Evolutionary conservation across 257 asterid genomes (phyloP).

Genomic region (Salvia hispanica): DNA sequence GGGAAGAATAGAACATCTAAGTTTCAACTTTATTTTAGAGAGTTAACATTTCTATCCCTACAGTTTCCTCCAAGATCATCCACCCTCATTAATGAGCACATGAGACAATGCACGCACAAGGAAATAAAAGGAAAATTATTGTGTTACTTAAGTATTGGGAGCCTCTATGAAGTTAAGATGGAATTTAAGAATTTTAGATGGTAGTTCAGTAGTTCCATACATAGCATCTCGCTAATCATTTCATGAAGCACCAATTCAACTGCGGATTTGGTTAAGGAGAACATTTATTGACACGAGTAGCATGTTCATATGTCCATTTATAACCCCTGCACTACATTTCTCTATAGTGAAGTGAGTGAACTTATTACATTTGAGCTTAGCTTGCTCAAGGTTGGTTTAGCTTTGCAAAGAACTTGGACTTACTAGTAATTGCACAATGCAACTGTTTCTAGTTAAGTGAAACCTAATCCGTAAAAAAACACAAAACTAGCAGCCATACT

Average conservation of each 20-base stretch:
- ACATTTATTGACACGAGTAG: conserved; percentile 7
- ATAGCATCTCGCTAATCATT: conserved; percentile 12
- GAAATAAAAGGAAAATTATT: not conserved
- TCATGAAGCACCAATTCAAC: conserved; percentile 3
- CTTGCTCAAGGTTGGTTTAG: conserved; percentile 1
- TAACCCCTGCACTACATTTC: not conserved
- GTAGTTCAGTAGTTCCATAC: conserved; percentile 6
- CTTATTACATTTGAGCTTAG: conserved; percentile 4
- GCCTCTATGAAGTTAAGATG: not conserved
- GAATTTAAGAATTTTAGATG: conserved; percentile 3
- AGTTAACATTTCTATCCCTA: not conserved
- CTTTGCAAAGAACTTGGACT: not conserved
- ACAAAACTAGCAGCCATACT: not conserved
- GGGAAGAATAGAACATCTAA: not conserved
- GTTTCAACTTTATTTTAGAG: not conserved
- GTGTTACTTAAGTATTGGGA: not conserved
- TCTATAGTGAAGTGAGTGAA: not conserved
- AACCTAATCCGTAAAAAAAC: no score
- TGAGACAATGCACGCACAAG: not conserved
- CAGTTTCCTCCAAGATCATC: not conserved
- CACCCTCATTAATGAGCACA: not conserved
- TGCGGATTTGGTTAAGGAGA: not conserved
- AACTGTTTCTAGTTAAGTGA: not conserved
- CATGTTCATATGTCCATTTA: not conserved
- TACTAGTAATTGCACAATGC: not conserved